Evolutionary conservation across 306 rosid species (phyloP).

Genomic region (Malus domestica): DNA sequence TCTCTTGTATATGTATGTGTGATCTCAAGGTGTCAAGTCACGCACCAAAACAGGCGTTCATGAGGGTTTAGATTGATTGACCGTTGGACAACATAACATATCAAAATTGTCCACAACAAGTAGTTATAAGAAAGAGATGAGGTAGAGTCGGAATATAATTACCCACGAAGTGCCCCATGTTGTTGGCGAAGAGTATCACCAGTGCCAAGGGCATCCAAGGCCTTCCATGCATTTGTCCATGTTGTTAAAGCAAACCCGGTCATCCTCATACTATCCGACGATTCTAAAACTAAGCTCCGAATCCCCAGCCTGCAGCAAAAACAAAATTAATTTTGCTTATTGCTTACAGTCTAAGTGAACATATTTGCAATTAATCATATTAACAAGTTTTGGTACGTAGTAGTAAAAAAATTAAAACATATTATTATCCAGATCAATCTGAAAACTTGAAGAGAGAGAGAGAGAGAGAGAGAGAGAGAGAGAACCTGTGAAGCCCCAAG

Average conservation of each 20-base stretch:
- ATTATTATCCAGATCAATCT: no score
- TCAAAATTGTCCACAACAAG: neutral
- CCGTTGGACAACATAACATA: neutral
- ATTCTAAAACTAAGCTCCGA: slow-evolving; percentile 63
- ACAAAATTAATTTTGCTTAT: neutral
- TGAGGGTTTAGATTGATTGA: neutral
- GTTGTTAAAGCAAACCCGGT: slow-evolving; percentile 52
- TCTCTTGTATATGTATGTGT: no score
- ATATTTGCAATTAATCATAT: no score
- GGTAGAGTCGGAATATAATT: neutral
- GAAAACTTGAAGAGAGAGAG: neutral
- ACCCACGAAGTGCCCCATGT: slow-evolving; percentile 44
- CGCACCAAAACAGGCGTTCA: no score
- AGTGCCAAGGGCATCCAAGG: slow-evolving; percentile 60
- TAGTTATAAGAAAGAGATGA: neutral
- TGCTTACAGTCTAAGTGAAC: neutral
- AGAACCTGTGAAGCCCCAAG: slow-evolving; percentile 46
- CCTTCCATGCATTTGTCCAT: slow-evolving; percentile 80
- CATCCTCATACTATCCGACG: slow-evolving; percentile 43
- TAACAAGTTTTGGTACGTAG: no score
- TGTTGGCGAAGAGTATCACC: slow-evolving; percentile 45
- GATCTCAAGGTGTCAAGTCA: no score
- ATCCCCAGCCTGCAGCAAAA: slow-evolving; percentile 40
- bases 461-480: neutral
- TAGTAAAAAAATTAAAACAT: no score